Evolutionary conservation across 2,329 filamentous ascomycete genomes (phyloP), one percentile per base, ranked within the genome.

Genomic region (Cadophora malorum): DNA sequence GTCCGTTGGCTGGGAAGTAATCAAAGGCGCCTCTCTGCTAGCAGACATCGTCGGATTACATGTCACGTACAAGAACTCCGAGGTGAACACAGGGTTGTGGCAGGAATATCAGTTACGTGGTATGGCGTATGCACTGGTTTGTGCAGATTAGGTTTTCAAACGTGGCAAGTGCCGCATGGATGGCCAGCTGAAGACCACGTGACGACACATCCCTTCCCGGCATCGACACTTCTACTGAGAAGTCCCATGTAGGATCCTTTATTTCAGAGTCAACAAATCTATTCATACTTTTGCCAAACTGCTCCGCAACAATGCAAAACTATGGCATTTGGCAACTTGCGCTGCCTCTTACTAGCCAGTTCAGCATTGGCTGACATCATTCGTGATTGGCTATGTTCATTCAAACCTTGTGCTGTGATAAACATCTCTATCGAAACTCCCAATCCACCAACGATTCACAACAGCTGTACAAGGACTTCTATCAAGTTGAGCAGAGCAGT

Each of bases 1-100:
- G 21, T 35, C 23, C 60, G 62, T 66, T 69, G 62, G 63, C 38
- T 66, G 67, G 50, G 63, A 69, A 66, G 50, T 69, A 16, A 55
- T 41, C 49, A 63, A 35, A 64, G 45, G 47, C 50, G 38, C 12
- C 21, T n/a, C 7, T 58, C 35, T 38, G 35, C 35, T 21, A 21
- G 33, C 31, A 58, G 31, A 58, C 35, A 38, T 38, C 35, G 35
- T 38, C 12, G 12, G 35, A 38, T 38, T 38, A 38, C 35, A 38
- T 38, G 31, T 58, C 55, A n/a, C 19, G 8, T 58, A 58, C n/a
- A 35, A 41, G 35, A 38, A 38, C n/a, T 58, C 19, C 19, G 55
- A 38, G 12, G 31, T 58, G 31, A 58, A 35, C 50, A 53, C 23
- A 28, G 14, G 50, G 21, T 53, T 53, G 16, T 53, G 23, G 50